A percentile compares a stretch with the other conserved stretches of the same genome.
These are phyloP conservation scores for Albatrellus sp. DNA, from an alignment of 1,284 basidiomycete genomes.

Conservation along the genomic window DNA sequence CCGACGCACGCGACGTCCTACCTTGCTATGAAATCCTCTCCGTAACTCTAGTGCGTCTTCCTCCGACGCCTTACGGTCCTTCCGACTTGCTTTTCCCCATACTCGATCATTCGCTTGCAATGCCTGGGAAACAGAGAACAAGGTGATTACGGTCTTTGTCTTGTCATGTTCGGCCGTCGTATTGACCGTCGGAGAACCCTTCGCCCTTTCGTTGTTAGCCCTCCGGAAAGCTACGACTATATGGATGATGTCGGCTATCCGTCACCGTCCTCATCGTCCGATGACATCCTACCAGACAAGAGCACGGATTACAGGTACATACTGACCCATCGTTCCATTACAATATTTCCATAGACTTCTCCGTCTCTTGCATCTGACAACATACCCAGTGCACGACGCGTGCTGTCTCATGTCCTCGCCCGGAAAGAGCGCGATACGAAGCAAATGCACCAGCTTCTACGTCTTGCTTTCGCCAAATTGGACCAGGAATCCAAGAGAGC, in stretches of 20 bases:
- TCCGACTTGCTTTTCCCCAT: too few species aligned
- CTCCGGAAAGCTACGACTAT: background rate
- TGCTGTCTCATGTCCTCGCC: constrained; percentile 24
- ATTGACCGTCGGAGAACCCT: background rate
- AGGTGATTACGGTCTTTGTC: background rate
- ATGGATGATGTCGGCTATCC: constrained; percentile 3
- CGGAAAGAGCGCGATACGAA: constrained; percentile 26
- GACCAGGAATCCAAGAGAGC: constrained; percentile 32
- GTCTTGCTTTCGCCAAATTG: constrained; percentile 26
- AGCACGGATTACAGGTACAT: constrained; percentile 6
- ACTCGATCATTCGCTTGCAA: too few species aligned
- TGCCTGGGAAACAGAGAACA: too few species aligned
- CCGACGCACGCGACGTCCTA: too few species aligned
- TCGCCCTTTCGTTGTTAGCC: background rate
- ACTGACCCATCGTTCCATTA: too few species aligned
- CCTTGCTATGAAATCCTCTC: too few species aligned
- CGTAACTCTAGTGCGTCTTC: too few species aligned
- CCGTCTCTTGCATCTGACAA: too few species aligned
- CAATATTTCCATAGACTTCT: too few species aligned
- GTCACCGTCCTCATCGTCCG: constrained; percentile 7
- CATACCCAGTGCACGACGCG: constrained; percentile 11
- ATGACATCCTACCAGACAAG: constrained; percentile 7
- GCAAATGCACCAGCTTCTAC: constrained; percentile 25
- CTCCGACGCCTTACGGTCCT: too few species aligned
- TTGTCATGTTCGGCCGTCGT: background rate